These are phyloP conservation scores for Gossypium sturtianum DNA, from an alignment of 345 rosid genomes.

Conservation along the genomic window DNA sequence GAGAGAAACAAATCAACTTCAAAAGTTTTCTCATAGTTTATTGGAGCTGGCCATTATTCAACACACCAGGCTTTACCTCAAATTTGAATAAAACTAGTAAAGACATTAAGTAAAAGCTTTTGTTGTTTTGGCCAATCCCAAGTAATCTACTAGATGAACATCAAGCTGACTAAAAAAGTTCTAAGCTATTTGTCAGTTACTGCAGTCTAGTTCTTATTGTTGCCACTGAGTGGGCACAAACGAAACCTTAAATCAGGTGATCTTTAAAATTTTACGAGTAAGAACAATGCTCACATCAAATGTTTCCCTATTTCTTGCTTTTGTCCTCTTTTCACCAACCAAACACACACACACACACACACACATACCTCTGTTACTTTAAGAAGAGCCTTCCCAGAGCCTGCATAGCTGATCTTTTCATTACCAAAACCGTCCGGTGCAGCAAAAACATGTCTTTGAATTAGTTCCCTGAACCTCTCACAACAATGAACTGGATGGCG, in stretches of 20 bases:
- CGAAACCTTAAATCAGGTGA: not conserved
- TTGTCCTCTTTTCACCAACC: not conserved
- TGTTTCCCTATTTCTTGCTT: not conserved
- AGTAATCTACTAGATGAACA: not conserved
- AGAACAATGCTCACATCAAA: slow-evolving; percentile 1
- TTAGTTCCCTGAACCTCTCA: slow-evolving; percentile 87
- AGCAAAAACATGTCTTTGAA: slow-evolving; percentile 70
- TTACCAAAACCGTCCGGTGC: slow-evolving; percentile 52
- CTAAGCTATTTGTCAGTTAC: not conserved
- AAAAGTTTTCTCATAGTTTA: not conserved
- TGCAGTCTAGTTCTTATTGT: not conserved
- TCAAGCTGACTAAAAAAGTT: not conserved
- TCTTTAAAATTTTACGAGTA: not conserved
- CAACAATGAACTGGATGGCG: slow-evolving; percentile 93
- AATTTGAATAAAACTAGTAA: not conserved
- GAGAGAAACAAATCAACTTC: not conserved
- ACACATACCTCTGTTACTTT: slow-evolving; percentile 89
- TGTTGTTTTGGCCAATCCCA: not conserved
- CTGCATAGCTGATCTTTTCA: slow-evolving; percentile 56
- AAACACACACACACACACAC: not conserved
- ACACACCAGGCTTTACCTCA: not conserved
- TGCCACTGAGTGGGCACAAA: not conserved
- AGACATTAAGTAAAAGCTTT: not conserved
- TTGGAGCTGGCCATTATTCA: not conserved
- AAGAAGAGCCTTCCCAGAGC: slow-evolving; percentile 87